Base-by-base conservation (phyloP, 2,329 filamentous ascomycete genomes). In the Fusarium sp. region DNA sequence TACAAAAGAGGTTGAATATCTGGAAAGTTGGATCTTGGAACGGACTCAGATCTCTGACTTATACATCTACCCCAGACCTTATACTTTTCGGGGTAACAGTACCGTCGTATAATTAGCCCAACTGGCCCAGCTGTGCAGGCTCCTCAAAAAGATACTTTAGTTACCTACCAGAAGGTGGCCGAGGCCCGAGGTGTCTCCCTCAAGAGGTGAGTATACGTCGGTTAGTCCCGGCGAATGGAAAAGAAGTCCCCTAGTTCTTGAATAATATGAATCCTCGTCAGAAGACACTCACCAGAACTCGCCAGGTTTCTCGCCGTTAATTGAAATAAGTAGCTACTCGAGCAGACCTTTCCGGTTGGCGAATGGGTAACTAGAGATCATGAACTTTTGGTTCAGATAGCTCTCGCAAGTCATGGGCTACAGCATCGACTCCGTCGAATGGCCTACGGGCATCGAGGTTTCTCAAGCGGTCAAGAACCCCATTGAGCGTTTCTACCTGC, bases 401-500 rank as follows among this genome's bases (percentile, higher is more conserved):
- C 36, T 38, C 17, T 38, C 17, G 5, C 9, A 35, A n/a, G 36
- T n/a, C n/a, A 38, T 38, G 36, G 8, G 36, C 36, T 38, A 38
- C 36, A n/a, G 17, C 36, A n/a, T 38, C 36, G 36, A 38, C 36
- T 38, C 36, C 9, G 5, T 17, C 17, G 17, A 38, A 38, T 38
- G 36, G 36, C 36, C 36, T 38, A 38, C 36, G 36, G 36, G 36
- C 36, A 38, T 38, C 36, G 36, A 38, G 36, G 36, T 38, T n/a
- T 38, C 36, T n/a, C 36, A 38, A 38, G 36, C 36, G 36, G 36
- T 38, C 36, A 38, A 38, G 36, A 38, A 38, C 36, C 36, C n/a
- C 36, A n/a, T 38, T 38, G 36, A 38, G 17, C 36, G 36, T 38
- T 38, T 38, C 17, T 38, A 38, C 17, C 36, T n/a, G n/a, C 94